Percentiles rank a stretch among this genome's conserved stretches.
Evolutionary conservation across 1,284 basidiomycete genomes (phyloP).

Genomic region (Trichosporon faecale): DNA sequence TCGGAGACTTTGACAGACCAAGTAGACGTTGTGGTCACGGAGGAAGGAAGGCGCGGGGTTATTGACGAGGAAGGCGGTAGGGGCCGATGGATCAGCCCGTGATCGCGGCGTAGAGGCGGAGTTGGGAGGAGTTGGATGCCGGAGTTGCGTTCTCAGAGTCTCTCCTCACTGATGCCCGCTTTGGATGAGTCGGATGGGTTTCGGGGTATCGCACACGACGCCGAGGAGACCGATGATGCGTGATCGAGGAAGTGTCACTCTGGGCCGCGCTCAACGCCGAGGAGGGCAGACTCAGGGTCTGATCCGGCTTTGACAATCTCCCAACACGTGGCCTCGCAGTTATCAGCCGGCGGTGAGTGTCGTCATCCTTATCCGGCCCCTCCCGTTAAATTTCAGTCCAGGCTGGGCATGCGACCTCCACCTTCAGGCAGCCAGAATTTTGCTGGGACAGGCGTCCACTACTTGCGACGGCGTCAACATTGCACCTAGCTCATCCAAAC

Average conservation of each 20-base stretch:
- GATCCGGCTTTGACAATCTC: background rate
- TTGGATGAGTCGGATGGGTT: background rate
- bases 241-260: background rate
- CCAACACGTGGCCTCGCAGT: background rate
- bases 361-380: background rate
- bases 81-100: background rate
- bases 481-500: background rate
- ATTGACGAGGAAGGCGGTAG: background rate
- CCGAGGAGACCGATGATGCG: background rate
- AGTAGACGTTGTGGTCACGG: background rate
- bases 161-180: background rate
- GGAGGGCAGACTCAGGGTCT: constrained; percentile 4
- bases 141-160: background rate
- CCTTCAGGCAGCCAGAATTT: background rate
- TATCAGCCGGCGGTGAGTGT: background rate
- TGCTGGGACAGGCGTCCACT: background rate
- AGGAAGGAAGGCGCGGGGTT: background rate
- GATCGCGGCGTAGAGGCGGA: background rate
- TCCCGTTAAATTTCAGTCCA: constrained; percentile 4
- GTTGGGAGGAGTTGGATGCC: background rate
- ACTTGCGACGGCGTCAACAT: background rate
- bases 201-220: background rate
- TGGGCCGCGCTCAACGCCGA: background rate
- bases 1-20: background rate
- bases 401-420: constrained; percentile 5